These are phyloP conservation scores for Pseudophaeomoniella oleicola DNA, from an alignment of 2,329 filamentous ascomycete species.

Conservation along the genomic window DNA sequence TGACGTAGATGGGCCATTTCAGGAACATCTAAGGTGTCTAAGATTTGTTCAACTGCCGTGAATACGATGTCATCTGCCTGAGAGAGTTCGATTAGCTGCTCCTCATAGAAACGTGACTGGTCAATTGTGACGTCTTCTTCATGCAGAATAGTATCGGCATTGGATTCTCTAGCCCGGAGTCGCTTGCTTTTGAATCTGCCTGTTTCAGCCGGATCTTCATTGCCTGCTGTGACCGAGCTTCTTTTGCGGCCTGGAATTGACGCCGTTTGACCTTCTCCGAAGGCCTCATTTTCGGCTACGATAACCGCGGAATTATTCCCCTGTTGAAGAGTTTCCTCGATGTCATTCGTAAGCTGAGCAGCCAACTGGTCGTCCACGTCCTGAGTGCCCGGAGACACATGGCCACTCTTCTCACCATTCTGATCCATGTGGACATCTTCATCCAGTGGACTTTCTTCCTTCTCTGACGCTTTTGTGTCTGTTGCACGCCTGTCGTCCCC, in stretches of 20 bases:
- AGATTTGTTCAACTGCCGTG: conserved; percentile 35
- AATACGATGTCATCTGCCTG: conserved; percentile 45
- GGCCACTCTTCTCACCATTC: neutral
- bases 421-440: neutral
- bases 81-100: conserved; percentile 36
- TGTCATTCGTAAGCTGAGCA: conserved; percentile 13
- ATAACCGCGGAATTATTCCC: conserved; percentile 9
- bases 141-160: conserved; percentile 29
- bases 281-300: neutral
- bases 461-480: neutral
- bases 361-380: conserved; percentile 1
- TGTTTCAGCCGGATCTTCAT: conserved; percentile 42
- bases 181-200: conserved; percentile 45
- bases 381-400: neutral
- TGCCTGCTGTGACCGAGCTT: conserved; percentile 43
- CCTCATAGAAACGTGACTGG: conserved; percentile 37
- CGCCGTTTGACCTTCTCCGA: conserved; percentile 15
- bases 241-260: conserved; percentile 38
- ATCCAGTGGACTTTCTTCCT: neutral
- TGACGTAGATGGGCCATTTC: conserved; percentile 23
- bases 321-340: conserved; percentile 21
- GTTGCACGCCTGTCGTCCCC: neutral
- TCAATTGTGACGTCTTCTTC: conserved; percentile 36
- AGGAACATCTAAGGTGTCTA: conserved; percentile 36
- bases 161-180: conserved; percentile 43